Conservation (phyloP, 768 basidiomycete genomes). For the Boletus patriciae region DNA sequence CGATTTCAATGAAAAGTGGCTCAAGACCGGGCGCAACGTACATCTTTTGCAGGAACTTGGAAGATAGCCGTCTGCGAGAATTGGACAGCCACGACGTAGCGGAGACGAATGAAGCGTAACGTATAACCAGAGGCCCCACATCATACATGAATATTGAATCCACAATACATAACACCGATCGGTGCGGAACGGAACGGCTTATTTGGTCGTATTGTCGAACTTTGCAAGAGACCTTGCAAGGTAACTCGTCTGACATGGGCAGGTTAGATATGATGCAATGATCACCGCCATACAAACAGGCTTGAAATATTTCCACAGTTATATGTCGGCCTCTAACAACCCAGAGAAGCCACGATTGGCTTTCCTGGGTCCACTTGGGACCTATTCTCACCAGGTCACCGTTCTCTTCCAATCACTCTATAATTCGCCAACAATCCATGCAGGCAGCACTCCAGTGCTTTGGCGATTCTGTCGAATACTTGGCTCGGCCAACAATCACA, state of each 20-base stretch:
- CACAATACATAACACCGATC: too few relatives aligned
- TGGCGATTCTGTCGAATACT: slow-evolving; percentile 45
- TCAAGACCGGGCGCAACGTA: too few relatives aligned
- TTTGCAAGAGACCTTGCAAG: background rate
- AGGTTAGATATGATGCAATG: slow-evolving; percentile 1
- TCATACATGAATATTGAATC: too few relatives aligned
- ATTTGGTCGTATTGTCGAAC: background rate
- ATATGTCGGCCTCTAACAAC: slow-evolving; percentile 7
- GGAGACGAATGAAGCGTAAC: too few relatives aligned
- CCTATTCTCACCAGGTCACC: slow-evolving; percentile 65
- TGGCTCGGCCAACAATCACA: slow-evolving; percentile 40
- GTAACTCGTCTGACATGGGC: background rate
- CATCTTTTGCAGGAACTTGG: too few relatives aligned
- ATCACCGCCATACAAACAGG: slow-evolving; percentile 1
- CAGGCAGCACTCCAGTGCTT: slow-evolving; percentile 52
- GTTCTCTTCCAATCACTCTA: background rate
- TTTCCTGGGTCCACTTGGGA: slow-evolving; percentile 67
- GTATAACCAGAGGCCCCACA: too few relatives aligned
- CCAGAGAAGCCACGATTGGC: slow-evolving; percentile 38
- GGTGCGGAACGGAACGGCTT: too few relatives aligned
- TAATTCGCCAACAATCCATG: slow-evolving; percentile 23
- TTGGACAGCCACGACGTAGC: background rate
- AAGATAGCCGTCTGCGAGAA: too few relatives aligned
- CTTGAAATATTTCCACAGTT: slow-evolving; percentile 8
- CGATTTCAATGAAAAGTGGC: too few relatives aligned